Conservation (phyloP, 306 rosid species). For the Fragaria vesca region DNA sequence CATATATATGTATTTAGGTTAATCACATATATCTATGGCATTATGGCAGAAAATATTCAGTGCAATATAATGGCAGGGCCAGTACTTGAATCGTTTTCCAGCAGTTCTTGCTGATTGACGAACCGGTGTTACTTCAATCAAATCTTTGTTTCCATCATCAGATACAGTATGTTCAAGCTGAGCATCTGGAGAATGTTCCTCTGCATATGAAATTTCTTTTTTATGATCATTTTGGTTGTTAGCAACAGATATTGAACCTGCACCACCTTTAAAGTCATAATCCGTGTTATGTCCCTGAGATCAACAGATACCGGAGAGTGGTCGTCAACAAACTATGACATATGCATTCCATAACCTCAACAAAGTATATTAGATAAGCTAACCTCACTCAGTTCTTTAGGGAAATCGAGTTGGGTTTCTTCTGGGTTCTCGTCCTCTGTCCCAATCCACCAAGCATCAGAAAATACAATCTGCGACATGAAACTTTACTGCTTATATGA, state of each 20-base stretch:
- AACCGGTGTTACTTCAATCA: constrained; percentile 44
- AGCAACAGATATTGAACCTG: constrained; percentile 45
- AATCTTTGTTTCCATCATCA: constrained; percentile 49
- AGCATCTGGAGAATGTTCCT: constrained; percentile 41
- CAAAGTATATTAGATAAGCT: constrained; percentile 15
- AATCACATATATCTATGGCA: neutral
- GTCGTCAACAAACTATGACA: constrained; percentile 21
- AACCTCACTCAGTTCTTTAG: constrained; percentile 62
- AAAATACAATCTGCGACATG: constrained; percentile 67
- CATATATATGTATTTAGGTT: neutral
- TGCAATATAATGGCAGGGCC: constrained; percentile 32
- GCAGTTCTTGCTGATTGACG: constrained; percentile 72
- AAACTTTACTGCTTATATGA: constrained; percentile 21
- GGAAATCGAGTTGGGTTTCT: constrained; percentile 75
- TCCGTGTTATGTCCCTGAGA: constrained; percentile 63
- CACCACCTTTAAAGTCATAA: constrained; percentile 77
- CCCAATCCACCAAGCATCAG: constrained; percentile 98
- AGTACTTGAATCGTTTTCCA: constrained; percentile 63
- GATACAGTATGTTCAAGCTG: constrained; percentile 49
- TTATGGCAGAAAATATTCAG: constrained; percentile 19
- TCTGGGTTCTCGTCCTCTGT: constrained; percentile 74
- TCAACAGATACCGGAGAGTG: constrained; percentile 9
- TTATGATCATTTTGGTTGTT: constrained; percentile 37
- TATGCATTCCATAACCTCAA: constrained; percentile 13
- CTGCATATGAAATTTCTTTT: constrained; percentile 34